Evolutionary conservation across 345 rosid genomes (phyloP).

Genomic region (Citrus hindsii): DNA sequence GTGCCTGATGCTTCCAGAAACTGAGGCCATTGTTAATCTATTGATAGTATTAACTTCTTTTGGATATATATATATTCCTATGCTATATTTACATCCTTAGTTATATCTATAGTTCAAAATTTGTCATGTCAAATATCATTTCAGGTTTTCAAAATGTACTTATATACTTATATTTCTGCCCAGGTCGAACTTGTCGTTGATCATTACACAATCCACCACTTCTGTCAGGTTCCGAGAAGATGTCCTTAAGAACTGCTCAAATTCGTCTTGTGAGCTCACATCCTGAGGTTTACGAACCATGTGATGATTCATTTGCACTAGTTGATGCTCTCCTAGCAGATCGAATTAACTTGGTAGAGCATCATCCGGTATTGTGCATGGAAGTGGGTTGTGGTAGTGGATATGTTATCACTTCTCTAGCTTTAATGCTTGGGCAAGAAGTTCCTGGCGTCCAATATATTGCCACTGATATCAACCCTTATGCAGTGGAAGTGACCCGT

Average conservation of each 20-base stretch:
- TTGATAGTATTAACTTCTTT: neutral
- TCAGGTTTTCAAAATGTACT: neutral
- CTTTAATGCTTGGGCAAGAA: slow-evolving; percentile 57
- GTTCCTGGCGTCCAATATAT: slow-evolving; percentile 36
- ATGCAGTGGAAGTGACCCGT: slow-evolving; percentile 54
- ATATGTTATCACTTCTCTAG: slow-evolving; percentile 77
- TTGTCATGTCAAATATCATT: neutral
- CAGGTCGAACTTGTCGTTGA: neutral
- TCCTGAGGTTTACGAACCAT: slow-evolving; percentile 85
- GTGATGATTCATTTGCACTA: slow-evolving; percentile 88
- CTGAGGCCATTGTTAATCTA: neutral
- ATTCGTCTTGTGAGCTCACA: slow-evolving; percentile 80
- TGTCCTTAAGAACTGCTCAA: slow-evolving; percentile 53
- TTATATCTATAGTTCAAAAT: neutral
- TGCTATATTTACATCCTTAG: neutral
- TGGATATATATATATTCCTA: neutral
- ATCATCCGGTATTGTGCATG: slow-evolving; percentile 60
- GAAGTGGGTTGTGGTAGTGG: slow-evolving; percentile 91
- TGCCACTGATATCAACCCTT: slow-evolving; percentile 69
- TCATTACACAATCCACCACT: neutral
- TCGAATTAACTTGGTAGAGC: slow-evolving; percentile 47
- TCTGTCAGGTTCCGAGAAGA: slow-evolving; percentile 20
- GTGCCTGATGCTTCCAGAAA: neutral
- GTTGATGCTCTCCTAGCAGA: slow-evolving; percentile 89
- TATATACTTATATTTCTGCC: neutral